phyloP scores from a whole-genome alignment of 2,329 filamentous ascomycete genomes.

The Lasiodiplodia gonubiensis region DNA sequence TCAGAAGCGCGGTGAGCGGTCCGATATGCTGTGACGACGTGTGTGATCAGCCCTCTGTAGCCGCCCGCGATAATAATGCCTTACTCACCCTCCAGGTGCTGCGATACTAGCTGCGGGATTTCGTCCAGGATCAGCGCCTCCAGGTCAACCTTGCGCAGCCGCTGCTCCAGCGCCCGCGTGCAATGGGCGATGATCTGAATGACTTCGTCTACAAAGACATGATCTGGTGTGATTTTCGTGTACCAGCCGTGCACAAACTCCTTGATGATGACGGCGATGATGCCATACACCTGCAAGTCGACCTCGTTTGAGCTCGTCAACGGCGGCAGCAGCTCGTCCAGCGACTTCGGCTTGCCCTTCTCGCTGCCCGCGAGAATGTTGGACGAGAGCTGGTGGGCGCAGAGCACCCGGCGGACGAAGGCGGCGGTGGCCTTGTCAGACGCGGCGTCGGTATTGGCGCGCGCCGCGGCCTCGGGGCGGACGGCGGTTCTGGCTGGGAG shows the following conservation, averaged over 20 bases:
- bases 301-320: slow-evolving; percentile 94
- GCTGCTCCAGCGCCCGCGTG: slow-evolving; percentile 84
- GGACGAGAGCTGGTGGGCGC: slow-evolving; percentile 63
- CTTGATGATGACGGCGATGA: slow-evolving; percentile 86
- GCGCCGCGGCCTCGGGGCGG: slow-evolving; percentile 1
- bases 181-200: slow-evolving; percentile 92
- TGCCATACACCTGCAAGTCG: slow-evolving; percentile 89
- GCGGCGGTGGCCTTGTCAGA: slow-evolving; percentile 80
- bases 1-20: slow-evolving; percentile 65
- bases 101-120: slow-evolving; percentile 79
- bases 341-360: slow-evolving; percentile 63
- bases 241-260: slow-evolving; percentile 97
- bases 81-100: slow-evolving; percentile 75
- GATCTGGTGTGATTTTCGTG: slow-evolving; percentile 86
- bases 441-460: slow-evolving; percentile 30
- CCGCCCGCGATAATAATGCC: slow-evolving; percentile 33
- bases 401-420: slow-evolving; percentile 83
- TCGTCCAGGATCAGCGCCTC: slow-evolving; percentile 86
- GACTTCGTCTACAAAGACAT: slow-evolving; percentile 84
- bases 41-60: slow-evolving; percentile 33
- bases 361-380: slow-evolving; percentile 55
- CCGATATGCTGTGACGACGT: slow-evolving; percentile 68
- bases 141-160: slow-evolving; percentile 80
- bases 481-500: neutral
- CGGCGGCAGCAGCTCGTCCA: slow-evolving; percentile 84